Base-by-base conservation (phyloP, 306 rosid genomes). In the Vachellia collinsii region DNA sequence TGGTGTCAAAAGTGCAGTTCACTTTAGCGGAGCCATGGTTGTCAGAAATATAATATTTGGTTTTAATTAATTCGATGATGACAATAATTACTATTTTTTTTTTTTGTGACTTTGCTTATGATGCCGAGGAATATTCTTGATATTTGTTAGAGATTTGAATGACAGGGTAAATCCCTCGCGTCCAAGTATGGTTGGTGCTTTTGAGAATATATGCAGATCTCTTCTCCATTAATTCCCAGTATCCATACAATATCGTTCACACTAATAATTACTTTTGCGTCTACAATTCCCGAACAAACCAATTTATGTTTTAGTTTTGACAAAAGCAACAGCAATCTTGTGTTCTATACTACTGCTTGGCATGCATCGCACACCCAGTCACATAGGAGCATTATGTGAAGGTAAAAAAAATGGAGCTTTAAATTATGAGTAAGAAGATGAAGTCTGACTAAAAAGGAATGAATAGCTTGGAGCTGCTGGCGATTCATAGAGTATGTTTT, bases 101-200 rank as follows among this genome's bases (percentile, higher is more conserved):
- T 43, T 48, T 48, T 48, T 1, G 12, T 48, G 1, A 70, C 43
- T 7, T 11, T 25, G 63, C 25, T 68, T 29, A 59, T 77, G 77
- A 47, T 73, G 71, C 72, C 20, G 63, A 76, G 80, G 82, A 88
- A 83, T 68, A 68, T 68, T 88, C 91, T 79, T 83, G 77, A 29
- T 2, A 29, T 2, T n/a, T n/a, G 89, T 85, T 86, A 86, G 86
- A 88, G 90, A 86, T 86, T 88, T 76, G 80, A 64, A 88, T 83
- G 88, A 86, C 88, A 86, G 75, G n/a, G n/a, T n/a, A n/a, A 81
- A 81, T 85, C 84, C 83, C 84, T 79, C 58, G 38, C 77, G 77
- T 77, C 73, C 47, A 83, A 79, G 81, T 54, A 79, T 34, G 48
- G 81, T 82, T 77, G 88, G 73, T 87, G 93, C 91, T 87, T 87